Base-by-base conservation (phyloP, 768 basidiomycete species). In the Clathrus columnatus region DNA sequence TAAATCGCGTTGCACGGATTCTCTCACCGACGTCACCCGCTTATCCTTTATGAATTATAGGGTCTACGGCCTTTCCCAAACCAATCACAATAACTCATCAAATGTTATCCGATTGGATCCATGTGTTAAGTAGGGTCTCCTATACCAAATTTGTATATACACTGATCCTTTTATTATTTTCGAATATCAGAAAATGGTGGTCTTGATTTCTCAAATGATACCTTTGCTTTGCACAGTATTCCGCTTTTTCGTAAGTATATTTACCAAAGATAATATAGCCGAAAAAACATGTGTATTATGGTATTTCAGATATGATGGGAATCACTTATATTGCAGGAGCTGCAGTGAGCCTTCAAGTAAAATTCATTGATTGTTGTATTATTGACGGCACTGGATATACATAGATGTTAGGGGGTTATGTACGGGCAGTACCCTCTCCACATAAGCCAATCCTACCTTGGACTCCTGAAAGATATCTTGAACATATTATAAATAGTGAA, bases 61-160 rank as follows among this genome's bases (percentile, higher is more conserved):
- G 60, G 10, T 53, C 61, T n/a, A 58, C 57, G 2, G 21, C 57
- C 14, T 61, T 62, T 30, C 61, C 60, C 11, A 61, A 61, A 51
- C 48, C 61, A 2, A 49, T 55, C 36, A 4, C 18, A 8, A 41
- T 48, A 7, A 44, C 50, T 20, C 61, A 61, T 28, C 42, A 28
- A 26, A 29, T 36, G 14, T 24, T 59, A 21, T 17, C 53, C 5
- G 58, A 50, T 17, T 28, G 11, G 26, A 27, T 29, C 7, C 7
- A 24, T 8, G 52, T 20, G n/a, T 52, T 57, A 10, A 42, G 55
- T 42, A 28, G n/a, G n/a, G n/a, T n/a, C n/a, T n/a, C 53, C 11
- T 18, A 48, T 6, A 30, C 32, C 5, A 14, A 29, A 11, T 26
- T 6, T 20, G 56, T 24, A 4, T 57, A 29, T n/a, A 2, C 18